phyloP scores from a whole-genome alignment of 2,329 filamentous ascomycete genomes.

The Lizonia empirigonia region DNA sequence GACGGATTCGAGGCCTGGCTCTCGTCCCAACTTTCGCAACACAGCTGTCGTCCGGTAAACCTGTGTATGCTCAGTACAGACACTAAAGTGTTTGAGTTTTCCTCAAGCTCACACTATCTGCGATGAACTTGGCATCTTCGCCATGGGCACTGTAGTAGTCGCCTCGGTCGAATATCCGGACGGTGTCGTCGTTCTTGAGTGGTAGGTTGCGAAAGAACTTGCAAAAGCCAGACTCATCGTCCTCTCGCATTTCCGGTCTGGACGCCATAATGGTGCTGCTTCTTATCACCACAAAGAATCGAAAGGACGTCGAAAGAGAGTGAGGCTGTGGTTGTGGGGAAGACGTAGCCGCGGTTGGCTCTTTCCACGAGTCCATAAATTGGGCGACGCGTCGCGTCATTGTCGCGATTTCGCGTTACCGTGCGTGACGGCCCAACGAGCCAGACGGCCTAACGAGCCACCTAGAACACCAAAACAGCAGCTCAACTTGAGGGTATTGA shows the following conservation, averaged over 20 bases:
- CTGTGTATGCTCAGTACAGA: slow-evolving; percentile 47
- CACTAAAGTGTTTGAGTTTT: background rate
- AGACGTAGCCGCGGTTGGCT: slow-evolving; percentile 1
- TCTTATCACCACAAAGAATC: background rate
- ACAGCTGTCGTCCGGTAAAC: slow-evolving; percentile 99
- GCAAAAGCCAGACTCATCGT: slow-evolving; percentile 97
- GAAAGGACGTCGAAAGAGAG: background rate
- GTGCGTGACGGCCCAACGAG: no score
- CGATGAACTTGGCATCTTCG: slow-evolving; percentile 82
- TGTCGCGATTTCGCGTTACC: slow-evolving; percentile 19
- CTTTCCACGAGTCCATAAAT: background rate
- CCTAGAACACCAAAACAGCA: no score
- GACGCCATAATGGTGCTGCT: slow-evolving; percentile 54
- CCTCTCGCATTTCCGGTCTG: slow-evolving; percentile 70
- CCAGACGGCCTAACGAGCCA: no score
- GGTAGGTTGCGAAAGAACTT: slow-evolving; percentile 92
- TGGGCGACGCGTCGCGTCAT: slow-evolving; percentile 21
- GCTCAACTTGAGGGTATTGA: no score
- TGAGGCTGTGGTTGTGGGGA: background rate
- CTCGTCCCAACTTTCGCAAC: slow-evolving; percentile 83
- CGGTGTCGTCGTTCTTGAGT: slow-evolving; percentile 70
- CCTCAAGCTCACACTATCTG: slow-evolving; percentile 65
- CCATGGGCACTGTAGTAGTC: slow-evolving; percentile 97
- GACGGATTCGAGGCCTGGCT: slow-evolving; percentile 86
- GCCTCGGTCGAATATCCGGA: slow-evolving; percentile 90